Conservation (phyloP, 139 green algal genomes). For the Micractinium sp. region DNA sequence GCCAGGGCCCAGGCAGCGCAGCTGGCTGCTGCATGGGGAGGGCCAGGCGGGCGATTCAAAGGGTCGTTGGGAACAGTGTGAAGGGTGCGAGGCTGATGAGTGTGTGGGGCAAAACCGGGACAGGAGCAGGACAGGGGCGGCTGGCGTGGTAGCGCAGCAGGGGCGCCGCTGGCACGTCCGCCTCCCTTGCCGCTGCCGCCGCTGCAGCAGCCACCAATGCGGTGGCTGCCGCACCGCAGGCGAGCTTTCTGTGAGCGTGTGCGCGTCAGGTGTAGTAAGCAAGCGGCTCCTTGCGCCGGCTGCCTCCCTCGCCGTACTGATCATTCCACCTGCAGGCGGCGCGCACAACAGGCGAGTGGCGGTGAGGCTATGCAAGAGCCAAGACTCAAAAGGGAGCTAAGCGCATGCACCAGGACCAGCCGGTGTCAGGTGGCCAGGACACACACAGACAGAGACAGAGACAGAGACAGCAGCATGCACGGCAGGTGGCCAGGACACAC, state of each 20-base stretch:
- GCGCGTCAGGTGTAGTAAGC: constrained; percentile 12
- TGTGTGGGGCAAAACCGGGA: too few species aligned
- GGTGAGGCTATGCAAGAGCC: too few species aligned
- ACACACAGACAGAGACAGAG: not conserved
- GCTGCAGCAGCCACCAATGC: too few species aligned
- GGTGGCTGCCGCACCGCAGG: not conserved
- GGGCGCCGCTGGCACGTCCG: not conserved
- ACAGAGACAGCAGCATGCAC: not conserved
- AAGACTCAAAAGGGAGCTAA: too few species aligned
- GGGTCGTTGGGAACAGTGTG: too few species aligned
- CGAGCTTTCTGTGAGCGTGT: not conserved
- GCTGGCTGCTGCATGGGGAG: too few species aligned
- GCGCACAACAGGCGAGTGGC: not conserved
- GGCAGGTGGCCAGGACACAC: not conserved
- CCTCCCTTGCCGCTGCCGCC: not conserved
- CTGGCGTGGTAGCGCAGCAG: not conserved
- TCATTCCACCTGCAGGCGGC: constrained; percentile 67
- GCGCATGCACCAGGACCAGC: too few species aligned
- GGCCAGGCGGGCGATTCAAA: too few species aligned
- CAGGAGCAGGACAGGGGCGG: too few species aligned
- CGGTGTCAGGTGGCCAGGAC: too few species aligned
- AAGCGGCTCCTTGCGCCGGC: constrained; percentile 41
- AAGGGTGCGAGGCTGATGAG: too few species aligned
- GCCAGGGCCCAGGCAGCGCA: too few species aligned
- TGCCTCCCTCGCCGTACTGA: constrained; percentile 74